Conservation (phyloP, 2,329 filamentous ascomycete species). For the Zopfia rhizophila region DNA sequence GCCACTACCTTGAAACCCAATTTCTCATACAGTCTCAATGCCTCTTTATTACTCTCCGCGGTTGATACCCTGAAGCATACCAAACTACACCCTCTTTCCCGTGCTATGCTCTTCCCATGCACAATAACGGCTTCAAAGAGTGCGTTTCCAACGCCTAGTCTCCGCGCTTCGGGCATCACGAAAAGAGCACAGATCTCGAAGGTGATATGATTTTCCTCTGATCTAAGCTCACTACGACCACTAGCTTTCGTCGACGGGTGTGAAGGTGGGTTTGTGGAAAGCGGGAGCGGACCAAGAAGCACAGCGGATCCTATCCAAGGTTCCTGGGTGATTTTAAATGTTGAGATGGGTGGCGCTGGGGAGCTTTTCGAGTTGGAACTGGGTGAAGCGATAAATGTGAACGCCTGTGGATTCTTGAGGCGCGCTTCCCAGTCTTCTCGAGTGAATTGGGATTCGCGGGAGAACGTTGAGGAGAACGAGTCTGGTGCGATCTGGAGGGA, state of each 20-base stretch:
- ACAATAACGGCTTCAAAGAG: slow-evolving; percentile 38
- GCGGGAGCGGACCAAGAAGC: slow-evolving; percentile 20
- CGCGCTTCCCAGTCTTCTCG: slow-evolving; percentile 27
- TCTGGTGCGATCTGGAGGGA: slow-evolving; percentile 25
- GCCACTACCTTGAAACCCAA: slow-evolving; percentile 37
- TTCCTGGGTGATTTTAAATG: slow-evolving; percentile 2
- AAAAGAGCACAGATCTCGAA: slow-evolving; percentile 42
- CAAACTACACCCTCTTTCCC: slow-evolving; percentile 1
- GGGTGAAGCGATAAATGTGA: slow-evolving; percentile 20
- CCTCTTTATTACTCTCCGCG: slow-evolving; percentile 36
- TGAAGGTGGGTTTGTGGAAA: too few relatives aligned
- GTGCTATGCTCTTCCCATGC: slow-evolving; percentile 18
- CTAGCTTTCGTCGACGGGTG: not conserved
- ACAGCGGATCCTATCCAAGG: slow-evolving; percentile 27
- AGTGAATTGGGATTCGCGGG: slow-evolving; percentile 18
- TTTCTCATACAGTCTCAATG: slow-evolving; percentile 34
- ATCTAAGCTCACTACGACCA: not conserved
- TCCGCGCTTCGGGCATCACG: slow-evolving; percentile 34
- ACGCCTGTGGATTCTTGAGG: slow-evolving; percentile 24
- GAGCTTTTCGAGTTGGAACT: too few relatives aligned
- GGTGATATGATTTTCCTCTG: slow-evolving; percentile 12
- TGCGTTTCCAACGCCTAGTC: slow-evolving; percentile 36
- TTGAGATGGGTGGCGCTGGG: too few relatives aligned
- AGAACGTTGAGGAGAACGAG: slow-evolving; percentile 29
- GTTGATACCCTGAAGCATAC: slow-evolving; percentile 31